Evolutionary conservation across 257 asterid genomes (phyloP).

Genomic region (Rhazya stricta): DNA sequence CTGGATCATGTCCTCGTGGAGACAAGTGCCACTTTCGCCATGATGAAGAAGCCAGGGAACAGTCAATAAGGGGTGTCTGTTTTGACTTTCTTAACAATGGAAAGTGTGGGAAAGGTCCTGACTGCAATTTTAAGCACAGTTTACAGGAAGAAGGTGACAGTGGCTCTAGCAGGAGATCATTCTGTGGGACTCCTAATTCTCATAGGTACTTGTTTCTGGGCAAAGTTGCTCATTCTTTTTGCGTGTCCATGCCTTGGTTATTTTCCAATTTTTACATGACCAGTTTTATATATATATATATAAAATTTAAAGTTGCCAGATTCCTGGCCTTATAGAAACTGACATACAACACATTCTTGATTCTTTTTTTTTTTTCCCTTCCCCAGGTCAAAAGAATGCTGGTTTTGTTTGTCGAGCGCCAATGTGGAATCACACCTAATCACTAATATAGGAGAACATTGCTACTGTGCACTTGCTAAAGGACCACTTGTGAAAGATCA

Average conservation of each 20-base stretch:
- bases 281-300: not conserved
- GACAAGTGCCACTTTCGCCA: constrained; percentile 80
- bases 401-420: constrained; percentile 94
- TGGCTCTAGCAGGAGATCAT: constrained; percentile 42
- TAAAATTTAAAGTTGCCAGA: not conserved
- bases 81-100: constrained; percentile 96
- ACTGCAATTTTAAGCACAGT: constrained; percentile 80
- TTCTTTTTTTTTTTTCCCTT: constrained; percentile 32
- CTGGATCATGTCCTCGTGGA: constrained; percentile 89
- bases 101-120: constrained; percentile 89
- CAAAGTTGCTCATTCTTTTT: not conserved
- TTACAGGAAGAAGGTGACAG: constrained; percentile 63
- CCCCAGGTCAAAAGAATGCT: constrained; percentile 94
- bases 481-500: constrained; percentile 89
- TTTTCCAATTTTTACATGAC: not conserved
- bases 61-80: constrained; percentile 82
- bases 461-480: constrained; percentile 89
- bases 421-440: constrained; percentile 80
- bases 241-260: not conserved
- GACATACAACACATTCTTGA: constrained; percentile 12
- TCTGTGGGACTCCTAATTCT: constrained; percentile 45
- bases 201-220: constrained; percentile 36
- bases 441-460: constrained; percentile 64
- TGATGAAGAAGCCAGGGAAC: constrained; percentile 86
- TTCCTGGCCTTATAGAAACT: not conserved